These are phyloP conservation scores for Trapa incisa DNA, from an alignment of 345 rosid species.

Conservation along the genomic window DNA sequence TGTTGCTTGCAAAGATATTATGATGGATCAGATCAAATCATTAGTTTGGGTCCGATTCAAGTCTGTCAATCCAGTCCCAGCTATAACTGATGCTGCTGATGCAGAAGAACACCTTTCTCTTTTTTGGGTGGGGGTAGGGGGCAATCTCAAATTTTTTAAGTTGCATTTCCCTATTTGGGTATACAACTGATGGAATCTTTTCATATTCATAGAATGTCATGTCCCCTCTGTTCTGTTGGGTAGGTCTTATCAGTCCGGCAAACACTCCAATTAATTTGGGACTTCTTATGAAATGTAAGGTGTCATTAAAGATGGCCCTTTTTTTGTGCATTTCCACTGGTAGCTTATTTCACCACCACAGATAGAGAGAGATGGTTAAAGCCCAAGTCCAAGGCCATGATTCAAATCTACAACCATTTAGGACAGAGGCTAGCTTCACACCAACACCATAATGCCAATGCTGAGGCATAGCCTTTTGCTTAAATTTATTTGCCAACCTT, in stretches of 20 bases:
- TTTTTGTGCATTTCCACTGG: conserved; percentile 1
- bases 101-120: neutral
- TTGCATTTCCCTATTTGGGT: neutral
- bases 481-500: neutral
- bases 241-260: neutral
- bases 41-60: too few relatives aligned
- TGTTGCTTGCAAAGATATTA: too few relatives aligned
- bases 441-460: neutral
- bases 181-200: neutral
- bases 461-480: neutral
- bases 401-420: too few relatives aligned
- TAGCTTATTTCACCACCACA: neutral
- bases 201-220: neutral
- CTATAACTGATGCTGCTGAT: too few relatives aligned
- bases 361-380: neutral
- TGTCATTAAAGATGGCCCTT: neutral
- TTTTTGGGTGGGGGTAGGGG: too few relatives aligned
- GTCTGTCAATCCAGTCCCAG: too few relatives aligned
- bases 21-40: too few relatives aligned
- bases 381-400: neutral
- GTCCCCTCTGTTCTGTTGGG: neutral
- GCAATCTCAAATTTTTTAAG: neutral
- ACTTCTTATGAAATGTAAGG: neutral
- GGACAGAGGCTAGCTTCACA: too few relatives aligned
- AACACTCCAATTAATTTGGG: neutral